phyloP scores from a whole-genome alignment of 1,139 yeast genomes.

The Sugiyamaella novakii region DNA sequence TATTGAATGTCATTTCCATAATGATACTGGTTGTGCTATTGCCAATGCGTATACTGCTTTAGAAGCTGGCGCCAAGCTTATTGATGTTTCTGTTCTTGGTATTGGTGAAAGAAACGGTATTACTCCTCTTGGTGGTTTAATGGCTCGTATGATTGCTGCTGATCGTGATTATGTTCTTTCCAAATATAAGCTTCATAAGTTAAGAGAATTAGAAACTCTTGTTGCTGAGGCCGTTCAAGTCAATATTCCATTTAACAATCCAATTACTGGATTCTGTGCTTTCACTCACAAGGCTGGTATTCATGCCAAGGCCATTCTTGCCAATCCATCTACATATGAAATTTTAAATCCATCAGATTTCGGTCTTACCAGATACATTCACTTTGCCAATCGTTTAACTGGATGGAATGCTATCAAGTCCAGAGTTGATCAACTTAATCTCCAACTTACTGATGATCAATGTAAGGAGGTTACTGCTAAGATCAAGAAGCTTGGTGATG shows the following conservation, averaged over 20 bases:
- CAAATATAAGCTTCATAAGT: slow-evolving; percentile 93
- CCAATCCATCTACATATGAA: slow-evolving; percentile 97
- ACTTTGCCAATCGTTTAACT: slow-evolving; percentile 95
- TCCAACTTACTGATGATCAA: slow-evolving; percentile 87
- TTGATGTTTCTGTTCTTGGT: slow-evolving; percentile 94
- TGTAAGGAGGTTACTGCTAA: slow-evolving; percentile 91
- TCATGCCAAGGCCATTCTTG: slow-evolving; percentile 97
- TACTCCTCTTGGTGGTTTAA: slow-evolving; percentile 94
- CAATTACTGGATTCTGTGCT: slow-evolving; percentile 99
- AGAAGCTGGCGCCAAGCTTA: slow-evolving; percentile 95
- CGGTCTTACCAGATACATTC: slow-evolving; percentile 93
- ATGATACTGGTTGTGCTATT: slow-evolving; percentile 98
- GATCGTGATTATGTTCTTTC: slow-evolving; percentile 94
- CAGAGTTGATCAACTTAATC: slow-evolving; percentile 94
- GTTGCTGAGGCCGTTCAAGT: slow-evolving; percentile 98
- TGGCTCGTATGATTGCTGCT: slow-evolving; percentile 99
- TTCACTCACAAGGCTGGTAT: slow-evolving; percentile 99
- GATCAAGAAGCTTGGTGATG: slow-evolving; percentile 93
- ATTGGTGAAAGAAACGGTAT: slow-evolving; percentile 99
- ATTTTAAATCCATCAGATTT: slow-evolving; percentile 92
- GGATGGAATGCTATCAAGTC: slow-evolving; percentile 99
- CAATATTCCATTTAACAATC: slow-evolving; percentile 96
- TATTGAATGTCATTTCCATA: slow-evolving; percentile 98
- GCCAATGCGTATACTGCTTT: slow-evolving; percentile 98
- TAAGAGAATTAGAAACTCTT: slow-evolving; percentile 91